Conservation (phyloP, 2,329 filamentous ascomycete genomes). For the Ambrosiella xylebori region DNA sequence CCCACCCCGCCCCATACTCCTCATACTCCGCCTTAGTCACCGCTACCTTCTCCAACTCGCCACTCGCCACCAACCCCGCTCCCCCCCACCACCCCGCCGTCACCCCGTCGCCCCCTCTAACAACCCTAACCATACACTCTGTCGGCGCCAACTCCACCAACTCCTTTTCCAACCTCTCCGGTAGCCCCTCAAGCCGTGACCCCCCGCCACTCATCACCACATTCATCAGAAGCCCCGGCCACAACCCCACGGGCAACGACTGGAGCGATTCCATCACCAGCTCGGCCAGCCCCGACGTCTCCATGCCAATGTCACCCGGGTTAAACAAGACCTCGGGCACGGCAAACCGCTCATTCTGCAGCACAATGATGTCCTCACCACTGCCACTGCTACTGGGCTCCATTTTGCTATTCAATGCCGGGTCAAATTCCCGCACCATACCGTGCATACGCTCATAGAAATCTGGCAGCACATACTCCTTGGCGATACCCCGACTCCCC, state of each 20-base stretch:
- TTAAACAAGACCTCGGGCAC: slow-evolving; percentile 83
- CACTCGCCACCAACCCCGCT: slow-evolving; percentile 56
- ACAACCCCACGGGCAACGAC: slow-evolving; percentile 61
- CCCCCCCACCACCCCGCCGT: slow-evolving; percentile 74
- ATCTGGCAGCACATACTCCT: slow-evolving; percentile 87
- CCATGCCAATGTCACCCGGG: slow-evolving; percentile 69
- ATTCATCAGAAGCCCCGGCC: slow-evolving; percentile 71
- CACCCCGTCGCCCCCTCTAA: slow-evolving; percentile 53
- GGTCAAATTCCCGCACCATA: slow-evolving; percentile 54
- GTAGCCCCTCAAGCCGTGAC: slow-evolving; percentile 61
- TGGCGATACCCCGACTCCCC: slow-evolving; percentile 44
- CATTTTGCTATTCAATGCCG: slow-evolving; percentile 23
- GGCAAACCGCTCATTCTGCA: slow-evolving; percentile 82
- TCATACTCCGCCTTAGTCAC: slow-evolving; percentile 87
- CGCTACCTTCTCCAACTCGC: slow-evolving; percentile 46
- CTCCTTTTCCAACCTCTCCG: slow-evolving; percentile 61
- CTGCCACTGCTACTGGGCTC: slow-evolving; percentile 24
- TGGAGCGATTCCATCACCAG: slow-evolving; percentile 66
- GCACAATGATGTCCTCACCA: slow-evolving; percentile 64
- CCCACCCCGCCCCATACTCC: slow-evolving; percentile 63
- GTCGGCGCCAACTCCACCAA: slow-evolving; percentile 54
- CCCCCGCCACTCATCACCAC: slow-evolving; percentile 81
- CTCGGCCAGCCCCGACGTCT: slow-evolving; percentile 65
- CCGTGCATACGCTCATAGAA: slow-evolving; percentile 45
- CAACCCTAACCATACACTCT: slow-evolving; percentile 62